A percentile compares a stretch with the other conserved stretches of the same genome.
phyloP scores from a whole-genome alignment of 2,329 filamentous ascomycete species.

The Cladosporium austrohemisphaericum region DNA sequence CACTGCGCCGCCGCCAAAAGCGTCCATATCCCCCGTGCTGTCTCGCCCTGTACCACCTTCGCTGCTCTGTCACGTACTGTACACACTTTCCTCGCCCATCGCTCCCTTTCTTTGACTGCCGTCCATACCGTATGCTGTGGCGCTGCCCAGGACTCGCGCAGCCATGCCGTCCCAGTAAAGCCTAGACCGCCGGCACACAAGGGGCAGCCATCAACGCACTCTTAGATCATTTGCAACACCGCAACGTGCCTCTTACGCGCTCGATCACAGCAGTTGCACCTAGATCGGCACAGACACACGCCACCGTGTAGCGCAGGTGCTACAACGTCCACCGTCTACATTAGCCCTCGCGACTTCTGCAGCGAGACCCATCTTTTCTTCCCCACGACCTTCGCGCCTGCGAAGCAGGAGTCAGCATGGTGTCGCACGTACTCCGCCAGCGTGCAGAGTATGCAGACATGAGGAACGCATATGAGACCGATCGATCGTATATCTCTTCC shows the following conservation, averaged over 20 bases:
- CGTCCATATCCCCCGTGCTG: too few species aligned
- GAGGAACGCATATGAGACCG: slow-evolving; percentile 27
- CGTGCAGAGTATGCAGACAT: slow-evolving; percentile 29
- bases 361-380: slow-evolving; percentile 15
- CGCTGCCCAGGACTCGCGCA: background rate
- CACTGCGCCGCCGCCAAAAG: slow-evolving; percentile 4
- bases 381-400: background rate
- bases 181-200: slow-evolving; percentile 4
- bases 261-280: background rate
- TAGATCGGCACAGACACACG: slow-evolving; percentile 10
- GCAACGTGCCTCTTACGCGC: slow-evolving; percentile 8
- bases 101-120: background rate
- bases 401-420: slow-evolving; percentile 6
- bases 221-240: slow-evolving; percentile 8
- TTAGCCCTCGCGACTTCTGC: slow-evolving; percentile 11
- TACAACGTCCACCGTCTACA: slow-evolving; percentile 13
- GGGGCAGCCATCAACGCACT: slow-evolving; percentile 1
- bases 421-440: slow-evolving; percentile 26
- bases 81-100: background rate
- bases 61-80: too few species aligned
- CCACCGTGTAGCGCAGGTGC: slow-evolving; percentile 11
- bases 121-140: background rate
- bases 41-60: too few species aligned
- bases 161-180: slow-evolving; percentile 10
- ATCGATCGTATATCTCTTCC: slow-evolving; percentile 24